Percentiles rank a stretch among this genome's conserved stretches.
These are phyloP conservation scores for Piper longum DNA, from an alignment of 164 flowering plant genomes.

Conservation along the genomic window DNA sequence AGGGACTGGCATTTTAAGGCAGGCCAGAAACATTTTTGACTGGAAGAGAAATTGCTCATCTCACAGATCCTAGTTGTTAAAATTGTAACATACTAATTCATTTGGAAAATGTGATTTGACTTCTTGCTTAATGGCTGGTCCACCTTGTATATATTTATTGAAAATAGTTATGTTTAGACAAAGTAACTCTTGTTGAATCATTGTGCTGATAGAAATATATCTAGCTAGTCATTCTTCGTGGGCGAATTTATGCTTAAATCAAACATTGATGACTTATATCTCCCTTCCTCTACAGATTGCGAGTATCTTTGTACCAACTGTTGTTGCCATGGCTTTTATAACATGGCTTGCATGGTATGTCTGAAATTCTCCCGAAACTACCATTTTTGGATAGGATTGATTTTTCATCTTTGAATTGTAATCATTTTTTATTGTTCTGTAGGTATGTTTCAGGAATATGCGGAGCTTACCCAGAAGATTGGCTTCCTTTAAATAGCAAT, in stretches of 20 bases:
- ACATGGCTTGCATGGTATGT: slow-evolving; percentile 58
- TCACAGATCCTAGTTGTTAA: no score
- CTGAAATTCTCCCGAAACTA: no score
- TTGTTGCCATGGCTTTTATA: slow-evolving; percentile 50
- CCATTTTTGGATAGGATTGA: slow-evolving; percentile 9
- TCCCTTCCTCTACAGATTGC: slow-evolving; percentile 50
- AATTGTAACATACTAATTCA: not conserved
- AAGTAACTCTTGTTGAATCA: no score
- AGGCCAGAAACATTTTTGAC: no score
- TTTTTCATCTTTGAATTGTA: slow-evolving; percentile 57
- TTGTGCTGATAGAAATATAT: no score
- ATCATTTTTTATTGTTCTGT: slow-evolving; percentile 68
- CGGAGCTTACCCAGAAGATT: slow-evolving; percentile 51
- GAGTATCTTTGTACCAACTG: slow-evolving; percentile 90
- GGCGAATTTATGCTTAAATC: no score
- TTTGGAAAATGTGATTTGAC: not conserved
- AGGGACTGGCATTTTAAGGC: no score
- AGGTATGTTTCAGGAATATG: slow-evolving; percentile 74
- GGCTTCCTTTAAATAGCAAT: slow-evolving; percentile 64
- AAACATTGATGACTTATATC: not conserved
- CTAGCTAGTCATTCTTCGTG: no score
- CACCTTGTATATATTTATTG: not conserved
- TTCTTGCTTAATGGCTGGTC: not conserved
- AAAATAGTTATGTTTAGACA: no score
- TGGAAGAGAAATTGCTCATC: no score